Evolutionary conservation across 2,329 filamentous ascomycete genomes (phyloP).

Genomic region (Trichoderma citrinoviride): DNA sequence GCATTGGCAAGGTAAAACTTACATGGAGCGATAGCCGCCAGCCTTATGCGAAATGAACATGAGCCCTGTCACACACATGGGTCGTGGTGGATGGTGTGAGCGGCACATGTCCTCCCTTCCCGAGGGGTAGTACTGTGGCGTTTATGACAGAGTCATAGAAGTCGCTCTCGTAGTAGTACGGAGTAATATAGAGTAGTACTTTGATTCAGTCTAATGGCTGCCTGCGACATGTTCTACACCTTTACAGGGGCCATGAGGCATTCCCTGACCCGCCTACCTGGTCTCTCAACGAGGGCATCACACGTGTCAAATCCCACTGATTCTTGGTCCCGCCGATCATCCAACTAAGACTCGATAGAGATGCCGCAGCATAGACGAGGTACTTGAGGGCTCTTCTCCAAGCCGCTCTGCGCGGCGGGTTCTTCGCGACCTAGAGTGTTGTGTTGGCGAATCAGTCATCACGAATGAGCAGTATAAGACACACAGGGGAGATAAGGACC

Average conservation of each 20-base stretch:
- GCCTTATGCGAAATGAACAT: background rate
- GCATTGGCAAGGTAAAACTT: background rate
- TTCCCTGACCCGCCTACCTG: background rate
- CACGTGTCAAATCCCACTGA: background rate
- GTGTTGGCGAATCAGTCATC: background rate
- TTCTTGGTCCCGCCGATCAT: background rate
- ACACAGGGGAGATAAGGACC: background rate
- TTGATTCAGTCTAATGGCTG: background rate
- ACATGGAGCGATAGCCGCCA: background rate
- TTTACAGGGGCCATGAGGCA: background rate
- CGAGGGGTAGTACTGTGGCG: background rate
- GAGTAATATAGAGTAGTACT: background rate
- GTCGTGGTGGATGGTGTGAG: background rate
- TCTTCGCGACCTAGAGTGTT: background rate
- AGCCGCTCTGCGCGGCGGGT: background rate
- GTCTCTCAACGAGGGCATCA: background rate
- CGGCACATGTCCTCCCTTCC: background rate
- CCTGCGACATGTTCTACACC: background rate
- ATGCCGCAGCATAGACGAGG: constrained; percentile 1
- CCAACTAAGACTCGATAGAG: constrained; percentile 10
- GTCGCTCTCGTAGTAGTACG: no score
- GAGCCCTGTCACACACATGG: background rate
- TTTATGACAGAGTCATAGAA: background rate
- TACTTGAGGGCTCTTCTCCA: background rate
- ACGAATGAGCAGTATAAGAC: background rate